These are phyloP conservation scores for Cladosporium sp. DNA, from an alignment of 2,329 filamentous ascomycete genomes.

Conservation along the genomic window DNA sequence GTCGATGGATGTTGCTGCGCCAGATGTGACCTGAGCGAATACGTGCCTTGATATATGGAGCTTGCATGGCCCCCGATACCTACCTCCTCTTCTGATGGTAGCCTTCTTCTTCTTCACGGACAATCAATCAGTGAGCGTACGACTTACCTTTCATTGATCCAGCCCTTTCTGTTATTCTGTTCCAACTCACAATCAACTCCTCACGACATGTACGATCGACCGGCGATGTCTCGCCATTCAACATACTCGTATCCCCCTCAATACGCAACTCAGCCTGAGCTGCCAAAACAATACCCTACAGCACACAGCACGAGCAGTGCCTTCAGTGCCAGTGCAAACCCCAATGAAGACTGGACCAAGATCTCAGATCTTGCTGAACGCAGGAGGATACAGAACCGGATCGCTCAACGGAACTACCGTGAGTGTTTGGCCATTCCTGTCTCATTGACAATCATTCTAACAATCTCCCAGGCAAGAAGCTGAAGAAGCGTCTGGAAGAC, in stretches of 20 bases:
- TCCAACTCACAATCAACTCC: too few relatives aligned
- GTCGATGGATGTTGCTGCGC: not conserved
- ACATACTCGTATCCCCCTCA: constrained; percentile 39
- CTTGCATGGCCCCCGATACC: constrained; percentile 2
- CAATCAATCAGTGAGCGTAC: not conserved
- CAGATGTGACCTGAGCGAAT: constrained; percentile 11
- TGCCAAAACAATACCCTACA: constrained; percentile 60
- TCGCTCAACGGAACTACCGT: constrained; percentile 97
- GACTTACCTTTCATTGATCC: not conserved
- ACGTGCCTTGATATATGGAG: constrained; percentile 13
- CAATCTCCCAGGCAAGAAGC: constrained; percentile 68
- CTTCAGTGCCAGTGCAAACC: constrained; percentile 89
- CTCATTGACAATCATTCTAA: not conserved
- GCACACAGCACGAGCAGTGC: constrained; percentile 82
- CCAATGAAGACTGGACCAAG: constrained; percentile 98
- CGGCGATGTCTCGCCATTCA: constrained; percentile 41
- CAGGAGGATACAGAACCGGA: constrained; percentile 91
- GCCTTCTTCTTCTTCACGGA: not conserved
- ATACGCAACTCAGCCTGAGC: constrained; percentile 34
- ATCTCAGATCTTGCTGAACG: constrained; percentile 95
- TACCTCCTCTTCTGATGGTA: not conserved
- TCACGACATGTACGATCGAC: constrained; percentile 23
- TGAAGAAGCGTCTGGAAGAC: constrained; percentile 83
- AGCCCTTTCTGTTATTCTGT: too few relatives aligned
- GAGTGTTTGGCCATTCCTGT: constrained; percentile 36